Evolutionary conservation across 164 flowering plant genomes (phyloP).

Genomic region (Buxus sempervirens): DNA sequence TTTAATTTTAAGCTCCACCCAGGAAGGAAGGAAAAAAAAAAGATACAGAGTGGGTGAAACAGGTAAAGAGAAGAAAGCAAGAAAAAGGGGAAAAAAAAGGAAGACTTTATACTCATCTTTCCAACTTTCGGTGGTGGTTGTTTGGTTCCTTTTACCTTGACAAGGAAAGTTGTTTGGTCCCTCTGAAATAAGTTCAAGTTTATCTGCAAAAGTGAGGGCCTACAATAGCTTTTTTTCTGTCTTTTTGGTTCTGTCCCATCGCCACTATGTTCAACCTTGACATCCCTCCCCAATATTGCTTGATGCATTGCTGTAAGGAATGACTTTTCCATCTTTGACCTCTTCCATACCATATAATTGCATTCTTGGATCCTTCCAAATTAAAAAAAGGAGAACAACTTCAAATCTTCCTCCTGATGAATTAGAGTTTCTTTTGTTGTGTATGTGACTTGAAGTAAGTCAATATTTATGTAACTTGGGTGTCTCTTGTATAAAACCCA

Average conservation of each 20-base stretch:
- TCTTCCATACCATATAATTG: too few species aligned
- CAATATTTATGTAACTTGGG: too few species aligned
- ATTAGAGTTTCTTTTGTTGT: conserved; percentile 4
- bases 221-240: conserved; percentile 8
- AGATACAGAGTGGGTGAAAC: too few species aligned
- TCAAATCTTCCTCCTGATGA: conserved; percentile 1
- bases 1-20: too few species aligned
- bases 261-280: background rate
- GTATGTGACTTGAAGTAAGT: too few species aligned
- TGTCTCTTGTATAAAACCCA: too few species aligned
- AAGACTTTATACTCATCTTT: conserved; percentile 10
- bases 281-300: background rate
- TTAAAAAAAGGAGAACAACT: background rate
- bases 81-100: background rate
- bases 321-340: too few species aligned
- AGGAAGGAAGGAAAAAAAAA: too few species aligned
- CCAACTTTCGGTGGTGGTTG: conserved; percentile 9
- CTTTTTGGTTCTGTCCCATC: background rate
- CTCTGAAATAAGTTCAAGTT: conserved; percentile 9
- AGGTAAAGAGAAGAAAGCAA: too few species aligned
- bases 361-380: conserved; percentile 11
- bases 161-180: conserved; percentile 18
- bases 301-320: conserved; percentile 12
- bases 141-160: conserved; percentile 6
- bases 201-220: conserved; percentile 16